Evolutionary conservation across 176 grass and related monocot genomes (phyloP).

Genomic region (Oryza officinalis): DNA sequence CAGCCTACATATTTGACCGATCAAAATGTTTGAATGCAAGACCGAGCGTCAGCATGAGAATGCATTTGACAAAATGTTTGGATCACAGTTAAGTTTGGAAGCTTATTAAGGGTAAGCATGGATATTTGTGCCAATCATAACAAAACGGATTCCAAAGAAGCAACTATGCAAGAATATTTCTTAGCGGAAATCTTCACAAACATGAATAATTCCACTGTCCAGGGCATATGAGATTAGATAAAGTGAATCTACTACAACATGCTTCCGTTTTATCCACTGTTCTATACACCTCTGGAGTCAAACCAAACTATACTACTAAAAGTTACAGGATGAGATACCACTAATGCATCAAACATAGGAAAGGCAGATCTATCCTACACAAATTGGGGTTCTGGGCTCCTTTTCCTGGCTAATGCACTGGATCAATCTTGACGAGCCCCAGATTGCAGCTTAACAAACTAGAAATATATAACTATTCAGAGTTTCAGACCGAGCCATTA

Average conservation of each 20-base stretch:
- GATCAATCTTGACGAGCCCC: not conserved
- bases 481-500: not conserved
- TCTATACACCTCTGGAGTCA: not conserved
- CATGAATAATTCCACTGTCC: not conserved
- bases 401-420: not conserved
- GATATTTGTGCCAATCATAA: not conserved
- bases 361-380: conserved; percentile 12
- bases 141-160: conserved; percentile 12
- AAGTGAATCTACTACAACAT: conserved; percentile 2
- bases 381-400: not conserved
- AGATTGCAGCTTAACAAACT: not conserved
- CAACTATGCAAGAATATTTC: not conserved
- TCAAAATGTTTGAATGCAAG: conserved; percentile 12
- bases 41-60: not conserved
- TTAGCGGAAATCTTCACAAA: not conserved
- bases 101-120: conserved; percentile 1
- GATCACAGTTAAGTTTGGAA: conserved; percentile 17
- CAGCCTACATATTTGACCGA: not conserved
- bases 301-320: not conserved
- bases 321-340: not conserved
- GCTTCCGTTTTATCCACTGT: not conserved
- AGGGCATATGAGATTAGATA: conserved; percentile 4
- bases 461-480: not conserved
- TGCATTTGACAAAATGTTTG: not conserved
- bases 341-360: not conserved